Evolutionary conservation across 352 stramenopile genomes (phyloP).

Genomic region (Phytophthora podocarpi): DNA sequence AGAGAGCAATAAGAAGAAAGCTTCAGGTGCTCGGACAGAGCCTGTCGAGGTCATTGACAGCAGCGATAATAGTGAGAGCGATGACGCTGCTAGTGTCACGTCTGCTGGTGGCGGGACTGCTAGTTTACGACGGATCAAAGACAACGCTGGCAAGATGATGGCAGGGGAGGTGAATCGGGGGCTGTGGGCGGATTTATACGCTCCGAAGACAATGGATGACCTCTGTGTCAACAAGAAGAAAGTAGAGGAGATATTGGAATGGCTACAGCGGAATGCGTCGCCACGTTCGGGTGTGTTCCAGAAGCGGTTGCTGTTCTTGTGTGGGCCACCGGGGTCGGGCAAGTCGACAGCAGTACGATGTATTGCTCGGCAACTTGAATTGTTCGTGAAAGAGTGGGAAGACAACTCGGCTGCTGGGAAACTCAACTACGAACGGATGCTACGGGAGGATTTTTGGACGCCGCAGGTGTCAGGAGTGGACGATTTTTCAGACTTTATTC

Average conservation of each 20-base stretch:
- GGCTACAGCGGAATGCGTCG: conserved; percentile 46
- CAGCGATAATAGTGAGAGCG: conserved; percentile 37
- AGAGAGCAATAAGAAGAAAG: conserved; percentile 8
- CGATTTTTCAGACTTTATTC: conserved; percentile 84
- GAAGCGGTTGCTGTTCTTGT: conserved; percentile 81
- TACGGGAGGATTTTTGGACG: conserved; percentile 56
- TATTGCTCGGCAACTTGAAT: conserved; percentile 48
- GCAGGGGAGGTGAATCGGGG: conserved; percentile 1
- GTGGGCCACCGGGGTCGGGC: conserved; percentile 74
- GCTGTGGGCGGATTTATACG: conserved; percentile 62
- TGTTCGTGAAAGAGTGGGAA: conserved; percentile 71
- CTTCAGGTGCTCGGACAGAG: not conserved
- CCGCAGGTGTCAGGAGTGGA: conserved; percentile 58
- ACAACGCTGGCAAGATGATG: not conserved
- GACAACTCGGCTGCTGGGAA: conserved; percentile 67
- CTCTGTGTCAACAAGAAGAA: conserved; percentile 89
- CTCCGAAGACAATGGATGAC: conserved; percentile 55
- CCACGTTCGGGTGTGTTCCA: conserved; percentile 18
- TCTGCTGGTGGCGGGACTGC: conserved; percentile 2
- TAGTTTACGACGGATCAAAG: conserved; percentile 1
- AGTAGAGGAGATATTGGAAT: conserved; percentile 69
- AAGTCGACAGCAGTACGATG: conserved; percentile 83
- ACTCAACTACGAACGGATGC: conserved; percentile 56
- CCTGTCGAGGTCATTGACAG: conserved; percentile 46
- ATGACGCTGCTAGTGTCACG: conserved; percentile 8